These are phyloP conservation scores for Fusarium nodosum DNA, from an alignment of 2,329 filamentous ascomycete species.

Conservation along the genomic window DNA sequence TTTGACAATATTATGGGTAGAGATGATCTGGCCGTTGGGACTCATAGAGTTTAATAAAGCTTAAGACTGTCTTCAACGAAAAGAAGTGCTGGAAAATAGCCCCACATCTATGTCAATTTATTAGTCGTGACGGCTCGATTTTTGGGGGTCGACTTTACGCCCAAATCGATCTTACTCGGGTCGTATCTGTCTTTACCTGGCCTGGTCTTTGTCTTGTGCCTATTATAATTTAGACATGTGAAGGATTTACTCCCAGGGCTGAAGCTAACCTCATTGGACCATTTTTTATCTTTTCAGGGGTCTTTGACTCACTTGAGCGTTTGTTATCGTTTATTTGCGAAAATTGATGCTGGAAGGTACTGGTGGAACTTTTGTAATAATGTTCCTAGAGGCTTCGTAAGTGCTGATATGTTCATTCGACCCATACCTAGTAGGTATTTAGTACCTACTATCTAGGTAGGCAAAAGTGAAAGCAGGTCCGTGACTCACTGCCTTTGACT, in stretches of 20 bases:
- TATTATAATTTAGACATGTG: slow-evolving; percentile 4
- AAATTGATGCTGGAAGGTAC: slow-evolving; percentile 1
- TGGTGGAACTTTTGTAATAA: slow-evolving; percentile 27
- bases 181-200: not conserved
- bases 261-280: slow-evolving; percentile 6
- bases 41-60: slow-evolving; percentile 27
- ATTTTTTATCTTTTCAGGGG: not conserved
- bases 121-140: slow-evolving; percentile 35
- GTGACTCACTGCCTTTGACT: slow-evolving; percentile 16
- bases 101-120: slow-evolving; percentile 29
- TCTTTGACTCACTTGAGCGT: not conserved
- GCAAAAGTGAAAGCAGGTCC: not conserved
- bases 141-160: slow-evolving; percentile 23
- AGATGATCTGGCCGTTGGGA: slow-evolving; percentile 5
- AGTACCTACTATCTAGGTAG: too few species aligned
- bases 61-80: slow-evolving; percentile 1
- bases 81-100: slow-evolving; percentile 22
- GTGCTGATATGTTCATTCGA: not conserved
- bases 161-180: not conserved
- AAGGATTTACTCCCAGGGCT: slow-evolving; percentile 17
- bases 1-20: not conserved
- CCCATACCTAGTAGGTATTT: too few species aligned
- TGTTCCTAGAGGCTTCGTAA: not conserved
- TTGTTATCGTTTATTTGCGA: not conserved
- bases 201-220: not conserved